A percentile compares a stretch with the other conserved stretches of the same genome.
Evolutionary conservation across 805 yeast genomes (phyloP).

Genomic region (Candida orba): DNA sequence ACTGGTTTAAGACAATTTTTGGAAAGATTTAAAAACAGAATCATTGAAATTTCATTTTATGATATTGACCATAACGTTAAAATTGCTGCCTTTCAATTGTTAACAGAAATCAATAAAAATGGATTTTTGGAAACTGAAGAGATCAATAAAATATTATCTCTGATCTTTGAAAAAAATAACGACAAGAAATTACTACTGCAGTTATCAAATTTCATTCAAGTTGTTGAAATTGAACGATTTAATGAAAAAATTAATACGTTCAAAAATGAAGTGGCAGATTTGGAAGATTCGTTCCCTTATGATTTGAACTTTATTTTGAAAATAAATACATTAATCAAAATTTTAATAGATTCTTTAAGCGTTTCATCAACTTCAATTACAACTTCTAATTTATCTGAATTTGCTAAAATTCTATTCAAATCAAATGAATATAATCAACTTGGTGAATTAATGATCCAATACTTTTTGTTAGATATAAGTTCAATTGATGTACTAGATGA

Average conservation of each 20-base stretch:
- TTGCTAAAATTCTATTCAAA: constrained; percentile 28
- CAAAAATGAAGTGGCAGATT: constrained; percentile 25
- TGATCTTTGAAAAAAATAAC: constrained; percentile 28
- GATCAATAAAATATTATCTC: constrained; percentile 33
- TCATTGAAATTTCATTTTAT: constrained; percentile 53
- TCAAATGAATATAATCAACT: constrained; percentile 6
- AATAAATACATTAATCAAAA: constrained; percentile 21
- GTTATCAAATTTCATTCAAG: constrained; percentile 46
- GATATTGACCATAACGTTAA: constrained; percentile 54
- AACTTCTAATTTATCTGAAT: constrained; percentile 13
- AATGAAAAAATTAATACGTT: constrained; percentile 31
- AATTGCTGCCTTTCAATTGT: constrained; percentile 40
- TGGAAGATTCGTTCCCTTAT: constrained; percentile 17
- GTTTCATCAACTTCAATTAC: constrained; percentile 2
- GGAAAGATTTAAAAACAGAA: constrained; percentile 58
- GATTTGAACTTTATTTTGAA: constrained; percentile 26
- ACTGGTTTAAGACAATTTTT: constrained; percentile 73
- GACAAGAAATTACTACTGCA: constrained; percentile 33
- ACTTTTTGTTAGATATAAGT: constrained; percentile 38
- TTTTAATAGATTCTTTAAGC: constrained; percentile 26
- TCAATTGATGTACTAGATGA: constrained; percentile 24
- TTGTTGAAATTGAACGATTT: constrained; percentile 34
- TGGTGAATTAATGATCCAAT: constrained; percentile 36
- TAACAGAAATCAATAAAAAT: constrained; percentile 46
- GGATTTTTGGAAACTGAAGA: constrained; percentile 64